These are phyloP conservation scores for Sporothrix brunneoviolacea DNA, from an alignment of 2,329 filamentous ascomycete species.

Conservation along the genomic window DNA sequence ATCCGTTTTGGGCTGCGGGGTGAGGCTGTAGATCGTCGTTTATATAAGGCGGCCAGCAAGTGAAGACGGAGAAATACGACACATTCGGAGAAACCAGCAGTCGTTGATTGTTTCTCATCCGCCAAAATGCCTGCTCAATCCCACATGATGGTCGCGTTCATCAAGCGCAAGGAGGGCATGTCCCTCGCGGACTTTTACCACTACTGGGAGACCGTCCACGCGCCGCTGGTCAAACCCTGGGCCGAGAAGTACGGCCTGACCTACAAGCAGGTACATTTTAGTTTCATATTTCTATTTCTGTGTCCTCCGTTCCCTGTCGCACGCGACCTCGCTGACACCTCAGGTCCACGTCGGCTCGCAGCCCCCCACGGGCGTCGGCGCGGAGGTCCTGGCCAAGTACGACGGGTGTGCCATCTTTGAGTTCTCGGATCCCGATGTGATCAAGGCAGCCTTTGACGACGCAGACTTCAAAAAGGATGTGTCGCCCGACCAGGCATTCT, in stretches of 20 bases:
- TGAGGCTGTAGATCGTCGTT: not conserved
- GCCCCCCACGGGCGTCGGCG: slow-evolving; percentile 16
- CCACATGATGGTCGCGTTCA: slow-evolving; percentile 8
- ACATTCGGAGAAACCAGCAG: no score
- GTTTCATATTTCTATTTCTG: no score
- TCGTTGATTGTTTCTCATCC: no score
- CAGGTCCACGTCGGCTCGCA: slow-evolving; percentile 23
- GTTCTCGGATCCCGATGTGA: slow-evolving; percentile 22
- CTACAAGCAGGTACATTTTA: slow-evolving; percentile 26
- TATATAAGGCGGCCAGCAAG: no score
- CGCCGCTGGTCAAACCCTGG: slow-evolving; percentile 28
- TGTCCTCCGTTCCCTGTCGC: not conserved
- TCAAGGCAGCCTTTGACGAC: slow-evolving; percentile 24
- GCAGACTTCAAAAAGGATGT: slow-evolving; percentile 21
- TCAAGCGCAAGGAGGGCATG: slow-evolving; percentile 21
- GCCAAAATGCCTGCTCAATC: not conserved
- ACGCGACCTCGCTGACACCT: not conserved
- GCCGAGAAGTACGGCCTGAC: slow-evolving; percentile 27
- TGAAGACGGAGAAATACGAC: no score
- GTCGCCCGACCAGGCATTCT: slow-evolving; percentile 5
- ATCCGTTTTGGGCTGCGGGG: slow-evolving; percentile 1
- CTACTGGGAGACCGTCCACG: slow-evolving; percentile 29
- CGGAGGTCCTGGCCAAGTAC: slow-evolving; percentile 17
- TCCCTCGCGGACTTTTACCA: slow-evolving; percentile 27
- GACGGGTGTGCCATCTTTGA: slow-evolving; percentile 28